Conservation (phyloP, 2,329 filamentous ascomycete genomes). For the Neonectria ditissima region DNA sequence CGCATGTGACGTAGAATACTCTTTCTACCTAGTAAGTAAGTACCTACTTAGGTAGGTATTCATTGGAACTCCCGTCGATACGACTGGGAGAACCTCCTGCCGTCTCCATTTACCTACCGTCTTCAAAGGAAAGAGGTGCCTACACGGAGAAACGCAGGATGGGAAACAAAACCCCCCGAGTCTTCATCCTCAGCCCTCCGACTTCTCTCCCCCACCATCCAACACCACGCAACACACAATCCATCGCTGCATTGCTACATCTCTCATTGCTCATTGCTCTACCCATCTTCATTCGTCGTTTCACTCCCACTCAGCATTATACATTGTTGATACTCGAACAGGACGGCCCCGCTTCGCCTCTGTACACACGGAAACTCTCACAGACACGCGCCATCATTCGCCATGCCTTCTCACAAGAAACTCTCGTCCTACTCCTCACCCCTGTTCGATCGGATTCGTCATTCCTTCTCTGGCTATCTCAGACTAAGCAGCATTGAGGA, state of each 20-base stretch:
- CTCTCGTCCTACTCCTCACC: neutral
- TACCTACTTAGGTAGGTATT: too few species aligned
- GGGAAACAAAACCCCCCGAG: neutral
- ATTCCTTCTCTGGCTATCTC: neutral
- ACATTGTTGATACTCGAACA: neutral
- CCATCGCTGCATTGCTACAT: conserved; percentile 4
- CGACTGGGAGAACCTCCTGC: too few species aligned
- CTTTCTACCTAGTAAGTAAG: too few species aligned
- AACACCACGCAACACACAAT: neutral
- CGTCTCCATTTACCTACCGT: neutral
- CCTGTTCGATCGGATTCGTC: neutral
- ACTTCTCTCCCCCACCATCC: neutral
- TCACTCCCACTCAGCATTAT: neutral
- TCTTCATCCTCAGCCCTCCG: neutral
- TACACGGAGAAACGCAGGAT: neutral
- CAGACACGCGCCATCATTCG: neutral
- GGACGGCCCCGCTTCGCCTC: neutral
- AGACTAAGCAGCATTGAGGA: neutral
- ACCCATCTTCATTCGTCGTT: neutral
- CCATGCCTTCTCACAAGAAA: neutral
- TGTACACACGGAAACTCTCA: neutral
- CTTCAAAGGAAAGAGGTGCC: neutral
- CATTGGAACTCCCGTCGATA: too few species aligned
- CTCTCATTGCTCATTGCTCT: conserved; percentile 8
- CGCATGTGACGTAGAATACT: neutral